A percentile compares a stretch with the other conserved stretches of the same genome.
These are phyloP conservation scores for Diaporthe sp. DNA, from an alignment of 2,329 filamentous ascomycete species.

Conservation along the genomic window DNA sequence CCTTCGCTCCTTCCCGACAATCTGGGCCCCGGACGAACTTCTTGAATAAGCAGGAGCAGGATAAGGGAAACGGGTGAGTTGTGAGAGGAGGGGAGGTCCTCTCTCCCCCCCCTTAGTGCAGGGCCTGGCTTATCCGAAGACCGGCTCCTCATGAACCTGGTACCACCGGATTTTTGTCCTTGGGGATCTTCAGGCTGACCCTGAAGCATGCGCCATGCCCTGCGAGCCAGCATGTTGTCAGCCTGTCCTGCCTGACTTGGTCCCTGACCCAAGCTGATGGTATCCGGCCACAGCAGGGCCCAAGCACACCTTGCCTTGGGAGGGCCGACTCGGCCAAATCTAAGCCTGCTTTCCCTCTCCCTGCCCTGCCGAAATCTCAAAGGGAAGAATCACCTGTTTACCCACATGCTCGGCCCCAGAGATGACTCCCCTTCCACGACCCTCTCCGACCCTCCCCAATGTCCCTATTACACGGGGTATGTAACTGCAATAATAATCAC, in stretches of 20 bases:
- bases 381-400: slow-evolving; percentile 24
- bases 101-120: neutral
- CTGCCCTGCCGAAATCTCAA: slow-evolving; percentile 2
- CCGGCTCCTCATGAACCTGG: neutral
- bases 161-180: neutral
- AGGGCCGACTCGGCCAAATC: slow-evolving; percentile 28
- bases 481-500: neutral
- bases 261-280: slow-evolving; percentile 19
- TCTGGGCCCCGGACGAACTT: slow-evolving; percentile 32
- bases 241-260: slow-evolving; percentile 5
- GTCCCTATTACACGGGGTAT: neutral
- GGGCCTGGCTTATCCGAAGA: slow-evolving; percentile 1
- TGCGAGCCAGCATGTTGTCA: neutral
- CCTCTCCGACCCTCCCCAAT: neutral
- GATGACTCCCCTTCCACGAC: no score
- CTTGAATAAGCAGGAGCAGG: slow-evolving; percentile 25
- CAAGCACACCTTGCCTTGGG: neutral
- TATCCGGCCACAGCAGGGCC: slow-evolving; percentile 29
- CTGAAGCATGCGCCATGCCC: neutral
- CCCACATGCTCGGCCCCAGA: slow-evolving; percentile 9
- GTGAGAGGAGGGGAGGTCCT: neutral
- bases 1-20: slow-evolving; percentile 11
- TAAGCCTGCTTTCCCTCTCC: neutral
- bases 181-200: neutral
- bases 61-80: neutral